phyloP scores from a whole-genome alignment of 2,329 filamentous ascomycete genomes.

The Colletotrichum destructivum region DNA sequence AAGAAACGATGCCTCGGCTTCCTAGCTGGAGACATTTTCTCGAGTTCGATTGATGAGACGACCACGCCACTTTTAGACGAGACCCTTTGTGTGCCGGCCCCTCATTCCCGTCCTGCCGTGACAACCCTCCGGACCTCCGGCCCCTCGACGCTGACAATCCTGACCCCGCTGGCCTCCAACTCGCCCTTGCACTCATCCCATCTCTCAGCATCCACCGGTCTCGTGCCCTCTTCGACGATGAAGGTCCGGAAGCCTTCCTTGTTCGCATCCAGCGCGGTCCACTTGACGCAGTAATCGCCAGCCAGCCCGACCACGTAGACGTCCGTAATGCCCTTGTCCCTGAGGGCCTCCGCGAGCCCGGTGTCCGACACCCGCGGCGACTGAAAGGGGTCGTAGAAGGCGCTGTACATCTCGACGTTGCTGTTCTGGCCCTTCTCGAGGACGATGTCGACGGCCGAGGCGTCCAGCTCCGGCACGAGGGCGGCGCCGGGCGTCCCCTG shows the following conservation, averaged over 20 bases:
- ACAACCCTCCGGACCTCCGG: slow-evolving; percentile 68
- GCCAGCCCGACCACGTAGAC: slow-evolving; percentile 91
- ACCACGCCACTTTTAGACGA: not conserved
- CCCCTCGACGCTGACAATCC: slow-evolving; percentile 71
- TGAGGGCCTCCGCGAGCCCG: slow-evolving; percentile 73
- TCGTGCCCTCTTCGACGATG: slow-evolving; percentile 84
- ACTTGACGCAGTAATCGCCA: slow-evolving; percentile 89
- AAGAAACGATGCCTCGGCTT: not conserved
- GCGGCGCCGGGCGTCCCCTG: slow-evolving; percentile 80
- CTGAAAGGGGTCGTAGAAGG: slow-evolving; percentile 86
- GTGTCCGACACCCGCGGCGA: slow-evolving; percentile 73
- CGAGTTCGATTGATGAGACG: slow-evolving; percentile 21
- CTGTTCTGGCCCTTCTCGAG: slow-evolving; percentile 84
- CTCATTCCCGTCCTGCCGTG: slow-evolving; percentile 27
- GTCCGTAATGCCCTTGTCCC: slow-evolving; percentile 74
- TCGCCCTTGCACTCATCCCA: slow-evolving; percentile 71
- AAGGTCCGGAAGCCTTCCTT: slow-evolving; percentile 83
- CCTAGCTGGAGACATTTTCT: not conserved
- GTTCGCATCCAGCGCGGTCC: slow-evolving; percentile 83
- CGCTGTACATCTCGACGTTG: slow-evolving; percentile 93
- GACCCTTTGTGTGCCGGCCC: slow-evolving; percentile 11
- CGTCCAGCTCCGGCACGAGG: slow-evolving; percentile 80
- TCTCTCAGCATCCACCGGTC: slow-evolving; percentile 74
- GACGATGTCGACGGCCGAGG: slow-evolving; percentile 71
- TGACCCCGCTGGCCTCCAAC: slow-evolving; percentile 72